Evolutionary conservation across 192 early-diverging fungal genomes (phyloP).

Genomic region (Bifiguratus adelaidae): DNA sequence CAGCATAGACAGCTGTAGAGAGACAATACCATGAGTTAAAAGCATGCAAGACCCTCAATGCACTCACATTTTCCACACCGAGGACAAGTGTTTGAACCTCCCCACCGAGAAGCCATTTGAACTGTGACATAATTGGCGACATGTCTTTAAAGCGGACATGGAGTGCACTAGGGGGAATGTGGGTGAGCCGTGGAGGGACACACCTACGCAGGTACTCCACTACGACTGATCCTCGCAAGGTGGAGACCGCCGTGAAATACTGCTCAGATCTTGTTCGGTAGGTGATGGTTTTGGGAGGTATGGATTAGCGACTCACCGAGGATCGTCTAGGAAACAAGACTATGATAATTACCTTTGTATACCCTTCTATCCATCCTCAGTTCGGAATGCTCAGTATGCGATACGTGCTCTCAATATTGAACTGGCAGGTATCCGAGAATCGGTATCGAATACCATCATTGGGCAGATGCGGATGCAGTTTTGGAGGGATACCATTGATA

Average conservation of each 20-base stretch:
- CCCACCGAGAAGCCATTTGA: too few relatives aligned
- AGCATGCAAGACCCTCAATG: too few relatives aligned
- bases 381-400: constrained; percentile 60
- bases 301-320: background rate
- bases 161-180: too few relatives aligned
- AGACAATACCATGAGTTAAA: too few relatives aligned
- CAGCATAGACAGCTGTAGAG: too few relatives aligned
- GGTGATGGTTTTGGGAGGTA: too few relatives aligned
- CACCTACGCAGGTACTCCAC: too few relatives aligned
- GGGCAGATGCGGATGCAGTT: constrained; percentile 77
- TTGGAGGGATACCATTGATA: constrained; percentile 81
- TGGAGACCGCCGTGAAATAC: constrained; percentile 2
- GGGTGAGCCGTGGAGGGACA: too few relatives aligned
- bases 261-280: constrained; percentile 10
- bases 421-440: constrained; percentile 67
- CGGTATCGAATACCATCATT: constrained; percentile 50
- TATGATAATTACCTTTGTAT: constrained; percentile 69
- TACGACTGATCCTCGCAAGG: background rate
- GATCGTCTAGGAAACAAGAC: constrained; percentile 43
- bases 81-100: too few relatives aligned
- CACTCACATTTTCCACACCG: too few relatives aligned
- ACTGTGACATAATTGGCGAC: too few relatives aligned
- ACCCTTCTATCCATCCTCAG: constrained; percentile 60
- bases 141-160: too few relatives aligned
- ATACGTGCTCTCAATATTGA: constrained; percentile 89